Base-by-base conservation (phyloP, 257 asterid genomes). In the Lycium barbarum region DNA sequence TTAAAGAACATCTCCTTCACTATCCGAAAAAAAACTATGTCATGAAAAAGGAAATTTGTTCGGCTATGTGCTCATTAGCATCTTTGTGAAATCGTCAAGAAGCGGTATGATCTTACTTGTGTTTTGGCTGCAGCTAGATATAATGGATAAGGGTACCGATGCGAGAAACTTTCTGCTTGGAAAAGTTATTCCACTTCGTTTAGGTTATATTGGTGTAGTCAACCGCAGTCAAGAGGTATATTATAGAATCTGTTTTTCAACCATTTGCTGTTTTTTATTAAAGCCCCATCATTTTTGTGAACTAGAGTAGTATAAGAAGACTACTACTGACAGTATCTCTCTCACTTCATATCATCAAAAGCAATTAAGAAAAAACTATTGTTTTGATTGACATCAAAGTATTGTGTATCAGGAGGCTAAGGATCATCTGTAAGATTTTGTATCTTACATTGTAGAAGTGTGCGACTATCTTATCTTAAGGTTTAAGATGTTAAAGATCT, bases 131-230 rank as follows among this genome's bases (percentile, higher is more conserved):
- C 93, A 97, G 99, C 90, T 97, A 93, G 99, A 97, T 87, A 97
- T 97, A 79, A 97, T 97, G 99, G 98, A 97, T 86, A 91, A 98
- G 83, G 99, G 99, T 70, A 97, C 99, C 83, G 95, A 95, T 88
- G 98, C 98, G 11, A 94, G 91, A 84, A 93, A 93, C 86, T 93
- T 94, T 86, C 90, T 95, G 91, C 99, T 97, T 81, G 99, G 98
- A 55, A 95, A 95, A 92, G 96, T 94, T 83, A 88, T 97, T 88
- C 99, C 98, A 49, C 99, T 97, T 85, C 96, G 93, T 72, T 97
- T 97, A 86, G 98, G 99, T 63, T 97, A 95, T 86, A 89, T 95
- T 14, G 99, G 98, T 45, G 96, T 97, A 83, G 99, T 97, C 76
- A 97, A 97, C 88, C 98, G 99, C 66, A 85, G 98, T 86, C 99